Evolutionary conservation across 331 rosid genomes (phyloP).

Genomic region (Erythrophleum ivorense): DNA sequence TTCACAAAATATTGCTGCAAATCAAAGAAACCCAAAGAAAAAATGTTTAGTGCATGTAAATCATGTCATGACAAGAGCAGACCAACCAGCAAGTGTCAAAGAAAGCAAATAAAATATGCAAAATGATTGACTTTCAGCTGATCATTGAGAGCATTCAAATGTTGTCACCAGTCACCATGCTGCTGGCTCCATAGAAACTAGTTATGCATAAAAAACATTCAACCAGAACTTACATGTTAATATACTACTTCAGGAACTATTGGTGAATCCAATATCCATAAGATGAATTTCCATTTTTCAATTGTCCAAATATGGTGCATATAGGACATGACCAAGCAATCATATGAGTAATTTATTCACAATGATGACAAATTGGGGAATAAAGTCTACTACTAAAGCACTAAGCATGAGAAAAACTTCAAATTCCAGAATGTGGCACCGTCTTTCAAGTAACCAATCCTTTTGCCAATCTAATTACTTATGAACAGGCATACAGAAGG

Average conservation of each 20-base stretch:
- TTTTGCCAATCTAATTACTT: background rate
- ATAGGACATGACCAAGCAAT: background rate
- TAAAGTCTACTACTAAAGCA: background rate
- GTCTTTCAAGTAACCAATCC: background rate
- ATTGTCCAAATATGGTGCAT: background rate
- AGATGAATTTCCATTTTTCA: background rate
- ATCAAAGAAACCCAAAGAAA: slow-evolving; percentile 3
- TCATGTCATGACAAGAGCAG: background rate
- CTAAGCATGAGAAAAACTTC: background rate
- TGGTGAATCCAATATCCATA: background rate
- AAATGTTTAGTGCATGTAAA: background rate
- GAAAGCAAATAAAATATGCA: background rate
- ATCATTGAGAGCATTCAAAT: background rate
- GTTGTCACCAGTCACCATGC: background rate
- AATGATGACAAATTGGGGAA: background rate
- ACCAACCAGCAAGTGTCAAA: background rate
- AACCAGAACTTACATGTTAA: background rate
- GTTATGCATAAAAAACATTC: background rate
- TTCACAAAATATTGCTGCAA: slow-evolving; percentile 64
- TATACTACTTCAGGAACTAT: background rate
- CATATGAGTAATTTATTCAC: background rate
- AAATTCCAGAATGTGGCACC: background rate
- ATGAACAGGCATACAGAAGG: background rate
- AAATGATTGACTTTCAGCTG: background rate
- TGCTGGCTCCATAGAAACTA: background rate